These are phyloP conservation scores for Neurospora pannonica DNA, from an alignment of 495 filamentous ascomycete genomes.

Conservation along the genomic window DNA sequence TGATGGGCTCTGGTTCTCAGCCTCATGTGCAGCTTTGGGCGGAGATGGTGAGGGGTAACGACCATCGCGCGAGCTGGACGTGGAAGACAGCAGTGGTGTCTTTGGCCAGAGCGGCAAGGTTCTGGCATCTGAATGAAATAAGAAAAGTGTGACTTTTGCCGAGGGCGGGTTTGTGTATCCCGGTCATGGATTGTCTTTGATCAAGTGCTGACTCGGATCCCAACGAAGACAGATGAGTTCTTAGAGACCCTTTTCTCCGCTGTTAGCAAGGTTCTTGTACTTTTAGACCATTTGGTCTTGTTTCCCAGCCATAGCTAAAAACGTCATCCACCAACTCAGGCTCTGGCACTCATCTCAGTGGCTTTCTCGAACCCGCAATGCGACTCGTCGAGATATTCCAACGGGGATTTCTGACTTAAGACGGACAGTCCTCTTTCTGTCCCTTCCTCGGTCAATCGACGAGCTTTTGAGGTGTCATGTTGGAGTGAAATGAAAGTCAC, in stretches of 20 bases:
- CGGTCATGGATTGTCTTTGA: neutral
- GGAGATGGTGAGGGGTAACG: neutral
- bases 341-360: neutral
- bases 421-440: neutral
- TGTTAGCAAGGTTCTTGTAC: neutral
- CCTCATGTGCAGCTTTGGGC: neutral
- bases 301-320: neutral
- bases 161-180: neutral
- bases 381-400: neutral
- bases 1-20: neutral
- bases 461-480: neutral
- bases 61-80: neutral
- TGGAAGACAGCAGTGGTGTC: neutral
- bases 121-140: neutral
- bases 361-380: neutral
- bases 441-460: neutral
- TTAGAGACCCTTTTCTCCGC: neutral
- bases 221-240: neutral
- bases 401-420: neutral
- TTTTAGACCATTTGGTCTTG: neutral
- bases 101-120: neutral
- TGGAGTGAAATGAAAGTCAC: neutral
- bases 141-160: neutral
- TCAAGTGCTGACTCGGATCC: neutral
- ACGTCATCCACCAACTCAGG: neutral